These are phyloP conservation scores for Schizosaccharomyces cryophilus DNA, from an alignment of 805 yeast genomes.

Conservation along the genomic window DNA sequence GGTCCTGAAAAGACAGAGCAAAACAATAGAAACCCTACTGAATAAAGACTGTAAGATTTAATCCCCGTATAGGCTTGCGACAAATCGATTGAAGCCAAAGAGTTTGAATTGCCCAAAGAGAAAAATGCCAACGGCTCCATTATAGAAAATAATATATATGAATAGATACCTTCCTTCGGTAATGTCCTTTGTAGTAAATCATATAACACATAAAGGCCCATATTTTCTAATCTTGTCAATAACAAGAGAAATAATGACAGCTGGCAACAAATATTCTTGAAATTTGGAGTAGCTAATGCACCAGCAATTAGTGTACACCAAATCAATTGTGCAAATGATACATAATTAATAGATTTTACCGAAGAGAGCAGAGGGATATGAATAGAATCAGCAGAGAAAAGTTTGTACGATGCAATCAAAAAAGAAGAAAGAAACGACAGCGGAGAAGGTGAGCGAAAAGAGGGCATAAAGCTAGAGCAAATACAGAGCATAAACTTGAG, in stretches of 20 bases:
- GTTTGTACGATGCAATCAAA: neutral
- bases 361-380: neutral
- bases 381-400: neutral
- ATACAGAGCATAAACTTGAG: neutral
- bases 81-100: slow-evolving; percentile 71
- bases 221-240: neutral
- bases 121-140: slow-evolving; percentile 61
- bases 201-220: neutral
- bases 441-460: neutral
- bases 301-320: neutral
- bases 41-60: slow-evolving; percentile 35
- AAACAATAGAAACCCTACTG: slow-evolving; percentile 60
- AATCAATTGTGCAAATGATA: neutral
- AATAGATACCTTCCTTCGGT: neutral
- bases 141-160: slow-evolving; percentile 9
- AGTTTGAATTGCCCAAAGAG: slow-evolving; percentile 74
- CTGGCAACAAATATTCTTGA: neutral
- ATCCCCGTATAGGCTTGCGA: slow-evolving; percentile 85
- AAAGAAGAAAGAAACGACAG: neutral
- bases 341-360: neutral
- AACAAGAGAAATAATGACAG: neutral
- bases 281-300: neutral
- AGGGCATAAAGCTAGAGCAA: neutral
- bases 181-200: neutral
- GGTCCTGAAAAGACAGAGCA: slow-evolving; percentile 70